A percentile compares a stretch with the other conserved stretches of the same genome.
These are phyloP conservation scores for Clitocybe nebularis DNA, from an alignment of 1,284 basidiomycete species.

Conservation along the genomic window DNA sequence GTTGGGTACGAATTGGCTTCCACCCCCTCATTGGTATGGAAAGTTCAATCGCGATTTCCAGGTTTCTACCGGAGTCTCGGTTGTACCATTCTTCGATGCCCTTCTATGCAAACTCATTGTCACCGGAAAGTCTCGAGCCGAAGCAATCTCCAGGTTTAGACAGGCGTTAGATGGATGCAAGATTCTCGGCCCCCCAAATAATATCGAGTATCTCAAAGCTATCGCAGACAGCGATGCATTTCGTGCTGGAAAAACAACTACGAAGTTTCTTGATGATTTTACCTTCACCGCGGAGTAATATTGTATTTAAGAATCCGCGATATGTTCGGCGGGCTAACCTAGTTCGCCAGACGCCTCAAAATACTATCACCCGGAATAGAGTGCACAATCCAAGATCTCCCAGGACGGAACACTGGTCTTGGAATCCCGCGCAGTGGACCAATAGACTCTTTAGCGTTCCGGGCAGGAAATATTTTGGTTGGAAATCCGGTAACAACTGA, in stretches of 20 bases:
- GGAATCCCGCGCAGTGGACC: constrained; percentile 70
- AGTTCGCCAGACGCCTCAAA: constrained; percentile 42
- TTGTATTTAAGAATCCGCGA: background rate
- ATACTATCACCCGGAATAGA: constrained; percentile 57
- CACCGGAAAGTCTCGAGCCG: constrained; percentile 33
- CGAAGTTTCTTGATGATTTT: constrained; percentile 52
- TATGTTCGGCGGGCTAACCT: constrained; percentile 15
- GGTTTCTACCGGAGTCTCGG: constrained; percentile 48
- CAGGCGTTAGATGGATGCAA: constrained; percentile 33
- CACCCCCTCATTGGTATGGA: background rate
- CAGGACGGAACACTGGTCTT: constrained; percentile 51
- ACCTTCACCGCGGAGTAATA: constrained; percentile 34
- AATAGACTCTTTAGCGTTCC: constrained; percentile 60
- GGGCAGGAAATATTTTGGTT: constrained; percentile 57
- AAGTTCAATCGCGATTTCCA: constrained; percentile 16
- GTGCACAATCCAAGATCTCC: constrained; percentile 62
- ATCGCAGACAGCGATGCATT: constrained; percentile 43
- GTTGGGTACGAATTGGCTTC: constrained; percentile 42
- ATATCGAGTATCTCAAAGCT: constrained; percentile 46
- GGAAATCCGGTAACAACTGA: constrained; percentile 54
- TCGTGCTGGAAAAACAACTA: constrained; percentile 46
- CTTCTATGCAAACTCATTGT: constrained; percentile 55
- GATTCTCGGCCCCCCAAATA: constrained; percentile 47
- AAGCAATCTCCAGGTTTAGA: constrained; percentile 37
- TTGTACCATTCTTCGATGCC: constrained; percentile 59